Percentiles rank a stretch among this genome's conserved stretches.
Evolutionary conservation across 2,329 filamentous ascomycete species (phyloP).

Genomic region (Colletotrichum eleusines): DNA sequence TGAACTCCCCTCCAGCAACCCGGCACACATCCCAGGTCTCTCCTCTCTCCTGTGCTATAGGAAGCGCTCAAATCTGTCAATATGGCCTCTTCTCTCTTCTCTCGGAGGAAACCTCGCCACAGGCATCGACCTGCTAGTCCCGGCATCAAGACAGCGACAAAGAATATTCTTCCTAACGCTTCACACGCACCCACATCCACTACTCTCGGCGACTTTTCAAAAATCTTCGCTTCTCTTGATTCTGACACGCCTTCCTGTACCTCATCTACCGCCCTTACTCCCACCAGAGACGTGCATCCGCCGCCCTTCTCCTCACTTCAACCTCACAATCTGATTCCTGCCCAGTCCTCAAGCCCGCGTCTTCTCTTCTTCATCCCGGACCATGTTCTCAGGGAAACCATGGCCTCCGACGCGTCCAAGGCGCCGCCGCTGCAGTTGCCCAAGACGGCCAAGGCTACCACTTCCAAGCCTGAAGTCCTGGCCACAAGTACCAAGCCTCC

Average conservation of each 20-base stretch:
- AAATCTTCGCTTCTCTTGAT: constrained; percentile 22
- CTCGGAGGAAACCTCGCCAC: constrained; percentile 28
- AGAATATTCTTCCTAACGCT: background rate
- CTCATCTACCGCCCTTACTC: background rate
- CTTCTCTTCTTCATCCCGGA: constrained; percentile 22
- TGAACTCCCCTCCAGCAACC: background rate
- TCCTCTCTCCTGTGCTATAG: background rate
- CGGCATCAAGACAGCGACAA: background rate
- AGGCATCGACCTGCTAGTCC: constrained; percentile 4
- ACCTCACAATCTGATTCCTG: background rate
- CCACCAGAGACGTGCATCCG: background rate
- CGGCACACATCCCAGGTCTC: background rate
- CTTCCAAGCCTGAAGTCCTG: background rate
- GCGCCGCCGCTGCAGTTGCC: too few species aligned
- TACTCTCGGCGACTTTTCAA: constrained; percentile 32
- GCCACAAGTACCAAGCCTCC: background rate
- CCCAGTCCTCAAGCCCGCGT: background rate
- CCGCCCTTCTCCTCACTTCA: background rate
- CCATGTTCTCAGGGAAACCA: constrained; percentile 11
- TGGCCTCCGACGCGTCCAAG: background rate
- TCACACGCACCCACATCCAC: background rate
- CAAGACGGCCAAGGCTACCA: background rate
- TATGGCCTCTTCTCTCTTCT: constrained; percentile 26
- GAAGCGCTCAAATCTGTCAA: background rate
- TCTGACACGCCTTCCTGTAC: background rate